Percentiles rank a stretch among this genome's conserved stretches.
Conservation (phyloP, 768 basidiomycete species). For the Tubosaeta sp. region DNA sequence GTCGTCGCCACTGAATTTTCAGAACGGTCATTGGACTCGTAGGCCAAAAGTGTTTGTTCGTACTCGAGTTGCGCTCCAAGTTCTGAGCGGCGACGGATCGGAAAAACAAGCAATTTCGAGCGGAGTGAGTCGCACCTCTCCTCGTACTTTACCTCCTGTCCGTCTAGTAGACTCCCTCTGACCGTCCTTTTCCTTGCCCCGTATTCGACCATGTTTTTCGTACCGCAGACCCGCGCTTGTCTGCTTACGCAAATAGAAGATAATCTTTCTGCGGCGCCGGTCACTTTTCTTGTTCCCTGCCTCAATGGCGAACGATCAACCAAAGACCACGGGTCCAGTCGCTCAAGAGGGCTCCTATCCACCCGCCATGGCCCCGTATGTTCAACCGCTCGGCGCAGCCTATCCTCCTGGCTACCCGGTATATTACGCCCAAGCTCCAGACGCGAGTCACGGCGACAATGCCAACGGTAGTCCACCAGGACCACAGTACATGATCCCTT, state of each 20-base stretch:
- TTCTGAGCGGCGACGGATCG: slow-evolving; percentile 38
- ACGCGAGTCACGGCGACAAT: slow-evolving; percentile 31
- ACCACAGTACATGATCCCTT: slow-evolving; percentile 36
- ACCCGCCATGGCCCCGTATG: slow-evolving; percentile 25
- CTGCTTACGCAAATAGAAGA: slow-evolving; percentile 30
- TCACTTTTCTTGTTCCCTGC: slow-evolving; percentile 23
- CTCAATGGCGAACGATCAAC: slow-evolving; percentile 30
- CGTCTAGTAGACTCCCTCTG: not conserved
- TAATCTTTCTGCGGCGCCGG: slow-evolving; percentile 19
- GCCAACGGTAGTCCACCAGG: slow-evolving; percentile 25
- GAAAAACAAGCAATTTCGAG: slow-evolving; percentile 35
- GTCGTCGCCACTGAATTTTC: slow-evolving; percentile 7
- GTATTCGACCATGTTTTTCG: slow-evolving; percentile 20
- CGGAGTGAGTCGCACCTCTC: slow-evolving; percentile 30
- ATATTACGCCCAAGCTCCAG: slow-evolving; percentile 30
- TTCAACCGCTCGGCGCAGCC: slow-evolving; percentile 23
- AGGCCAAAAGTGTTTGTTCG: slow-evolving; percentile 7
- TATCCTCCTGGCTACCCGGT: slow-evolving; percentile 32
- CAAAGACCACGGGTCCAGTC: slow-evolving; percentile 33
- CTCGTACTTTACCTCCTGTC: slow-evolving; percentile 1
- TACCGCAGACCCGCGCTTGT: slow-evolving; percentile 24
- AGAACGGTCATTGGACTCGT: slow-evolving; percentile 4
- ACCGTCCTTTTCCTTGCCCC: slow-evolving; percentile 1
- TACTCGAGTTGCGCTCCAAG: slow-evolving; percentile 12
- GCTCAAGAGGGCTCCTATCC: slow-evolving; percentile 33